Evolutionary conservation across 495 filamentous ascomycete genomes (phyloP), one percentile per base, ranked within the genome.

Genomic region (Mycothermus thermophilus): DNA sequence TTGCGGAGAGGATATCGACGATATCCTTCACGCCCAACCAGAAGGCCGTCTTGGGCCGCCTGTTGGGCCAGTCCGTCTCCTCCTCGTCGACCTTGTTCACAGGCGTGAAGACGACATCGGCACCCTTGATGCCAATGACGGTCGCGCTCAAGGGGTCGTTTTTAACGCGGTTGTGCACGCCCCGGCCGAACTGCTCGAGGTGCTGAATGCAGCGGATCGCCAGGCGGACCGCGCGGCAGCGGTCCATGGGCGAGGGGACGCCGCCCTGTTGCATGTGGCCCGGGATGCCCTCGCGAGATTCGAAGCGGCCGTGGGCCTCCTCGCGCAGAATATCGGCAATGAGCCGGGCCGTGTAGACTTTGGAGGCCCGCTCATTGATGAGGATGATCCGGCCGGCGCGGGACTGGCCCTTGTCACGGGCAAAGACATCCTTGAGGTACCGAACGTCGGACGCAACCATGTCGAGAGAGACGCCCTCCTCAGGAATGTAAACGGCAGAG

Each of bases 251-350:
- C 1, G 83, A 87, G 0, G 92, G 92, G 15, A 80, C 84, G 25
- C 86, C 86, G 48, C 90, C 90, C 59, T 97, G 87, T 56, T 95
- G 90, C 46, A 95, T 90, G 58, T 97, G 90, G 14, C 92, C 92
- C 0, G 92, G 92, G 24, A 96, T 83, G 25, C 83, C 85, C 48
- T 83, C 79, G 32, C 87, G 77, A n/a, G 82, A 80, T 52, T 99
- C 92, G 43, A 96, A 99, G 1, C 84, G 72, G 32, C 85, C 85
- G 43, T 80, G 77, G 8, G 90, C 81, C 58, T 96, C 92, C 41
- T 93, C 84, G 29, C 79, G 77, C 59, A 99, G 93, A 62, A 96
- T 95, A 48, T 88, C 78, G 27, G 88, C 86, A 42, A 99, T 83
- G 25, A 96, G 69, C 51, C 88, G 83, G 0, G 92, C 93, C 17